Evolutionary conservation across 2,329 filamentous ascomycete species (phyloP).

Genomic region (Fusarium nanum): DNA sequence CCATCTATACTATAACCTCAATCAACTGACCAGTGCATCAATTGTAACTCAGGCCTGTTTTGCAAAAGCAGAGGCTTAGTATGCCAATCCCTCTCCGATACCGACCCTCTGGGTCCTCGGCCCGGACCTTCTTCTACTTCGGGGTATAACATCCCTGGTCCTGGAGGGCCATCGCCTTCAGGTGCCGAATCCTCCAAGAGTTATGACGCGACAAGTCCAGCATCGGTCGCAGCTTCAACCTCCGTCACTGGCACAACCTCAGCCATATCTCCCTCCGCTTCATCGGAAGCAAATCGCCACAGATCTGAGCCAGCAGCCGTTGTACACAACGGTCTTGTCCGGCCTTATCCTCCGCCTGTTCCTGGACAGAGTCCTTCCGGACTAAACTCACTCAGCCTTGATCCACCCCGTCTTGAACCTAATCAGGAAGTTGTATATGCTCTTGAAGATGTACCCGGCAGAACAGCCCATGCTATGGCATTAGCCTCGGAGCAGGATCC

Average conservation of each 20-base stretch:
- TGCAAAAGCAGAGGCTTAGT: conserved; percentile 51
- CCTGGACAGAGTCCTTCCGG: conserved; percentile 1
- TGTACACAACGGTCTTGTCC: conserved; percentile 45
- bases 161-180: not conserved
- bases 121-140: not conserved
- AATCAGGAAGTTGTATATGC: conserved; percentile 46
- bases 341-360: conserved; percentile 14
- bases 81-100: conserved; percentile 49
- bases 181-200: conserved; percentile 12
- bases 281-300: conserved; percentile 21
- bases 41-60: conserved; percentile 47
- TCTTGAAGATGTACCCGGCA: conserved; percentile 56
- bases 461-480: conserved; percentile 60
- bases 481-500: conserved; percentile 60
- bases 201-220: conserved; percentile 16
- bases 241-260: conserved; percentile 27
- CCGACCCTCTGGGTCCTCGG: conserved; percentile 19
- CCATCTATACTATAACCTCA: not conserved
- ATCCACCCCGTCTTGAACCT: conserved; percentile 15
- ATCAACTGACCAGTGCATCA: conserved; percentile 21
- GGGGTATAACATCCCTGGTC: not conserved
- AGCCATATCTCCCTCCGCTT: conserved; percentile 26
- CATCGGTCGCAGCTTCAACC: conserved; percentile 7
- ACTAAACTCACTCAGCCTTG: not conserved
- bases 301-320: conserved; percentile 36